Conservation (phyloP, 1,284 basidiomycete genomes). For the Veloporphyrellus conicus region DNA sequence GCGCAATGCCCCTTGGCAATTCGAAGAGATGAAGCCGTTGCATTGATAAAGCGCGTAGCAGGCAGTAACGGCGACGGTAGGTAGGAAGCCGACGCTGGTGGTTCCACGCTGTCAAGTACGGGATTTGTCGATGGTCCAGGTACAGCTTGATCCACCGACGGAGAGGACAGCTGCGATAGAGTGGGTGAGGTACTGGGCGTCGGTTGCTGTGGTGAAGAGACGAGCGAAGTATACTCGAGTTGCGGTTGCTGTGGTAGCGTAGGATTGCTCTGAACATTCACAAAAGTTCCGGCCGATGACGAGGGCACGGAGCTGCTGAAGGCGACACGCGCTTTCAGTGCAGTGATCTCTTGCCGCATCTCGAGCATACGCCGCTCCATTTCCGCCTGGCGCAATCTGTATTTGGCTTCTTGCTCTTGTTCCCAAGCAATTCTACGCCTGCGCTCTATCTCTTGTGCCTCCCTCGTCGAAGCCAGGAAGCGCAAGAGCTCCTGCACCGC, state of each 20-base stretch:
- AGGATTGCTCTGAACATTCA: conserved; percentile 4
- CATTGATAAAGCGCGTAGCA: conserved; percentile 23
- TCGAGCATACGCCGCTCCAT: conserved; percentile 54
- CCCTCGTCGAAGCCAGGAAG: conserved; percentile 48
- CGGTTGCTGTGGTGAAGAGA: conserved; percentile 27
- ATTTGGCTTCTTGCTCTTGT: conserved; percentile 59
- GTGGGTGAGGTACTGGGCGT: conserved; percentile 34
- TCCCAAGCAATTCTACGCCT: conserved; percentile 62
- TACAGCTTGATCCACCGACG: conserved; percentile 3
- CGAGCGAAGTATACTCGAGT: conserved; percentile 11
- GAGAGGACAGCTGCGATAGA: conserved; percentile 28
- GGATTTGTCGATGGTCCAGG: conserved; percentile 2
- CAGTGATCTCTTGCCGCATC: conserved; percentile 55
- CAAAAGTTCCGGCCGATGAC: conserved; percentile 3
- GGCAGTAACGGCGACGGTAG: conserved; percentile 15
- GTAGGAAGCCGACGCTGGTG: background rate
- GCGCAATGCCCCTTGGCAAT: conserved; percentile 35
- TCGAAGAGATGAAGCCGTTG: conserved; percentile 9
- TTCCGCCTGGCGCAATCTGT: conserved; percentile 50
- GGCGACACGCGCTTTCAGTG: conserved; percentile 43
- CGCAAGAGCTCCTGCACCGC: conserved; percentile 57
- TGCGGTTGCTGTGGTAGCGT: conserved; percentile 10
- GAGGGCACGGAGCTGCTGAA: conserved; percentile 29
- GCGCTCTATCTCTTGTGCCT: conserved; percentile 56
- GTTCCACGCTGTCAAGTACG: too few relatives aligned